Evolutionary conservation across 2,329 filamentous ascomycete species (phyloP).

Genomic region (Tympanopsis confertula): DNA sequence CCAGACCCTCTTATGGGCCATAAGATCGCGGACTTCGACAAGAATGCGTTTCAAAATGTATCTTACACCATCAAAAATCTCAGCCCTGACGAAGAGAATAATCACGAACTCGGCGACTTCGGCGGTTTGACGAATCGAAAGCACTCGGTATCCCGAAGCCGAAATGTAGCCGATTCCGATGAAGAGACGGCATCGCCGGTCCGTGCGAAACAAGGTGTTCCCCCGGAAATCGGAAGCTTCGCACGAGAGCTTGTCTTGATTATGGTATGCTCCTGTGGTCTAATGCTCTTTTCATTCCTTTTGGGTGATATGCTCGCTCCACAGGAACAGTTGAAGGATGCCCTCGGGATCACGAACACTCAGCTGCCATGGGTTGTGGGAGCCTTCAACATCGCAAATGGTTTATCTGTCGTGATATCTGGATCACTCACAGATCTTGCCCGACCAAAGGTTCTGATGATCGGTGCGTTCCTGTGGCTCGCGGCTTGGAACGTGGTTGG

Average conservation of each 20-base stretch:
- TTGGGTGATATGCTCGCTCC: constrained; percentile 27
- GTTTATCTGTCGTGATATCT: constrained; percentile 26
- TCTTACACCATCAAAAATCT: no score
- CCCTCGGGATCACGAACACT: constrained; percentile 22
- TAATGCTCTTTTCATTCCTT: constrained; percentile 27
- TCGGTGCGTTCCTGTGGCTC: constrained; percentile 27
- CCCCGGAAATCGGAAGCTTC: constrained; percentile 24
- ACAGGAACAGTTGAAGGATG: constrained; percentile 20
- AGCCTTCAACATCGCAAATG: constrained; percentile 25
- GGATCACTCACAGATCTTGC: constrained; percentile 21
- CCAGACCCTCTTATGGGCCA: no score
- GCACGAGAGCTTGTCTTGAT: constrained; percentile 25
- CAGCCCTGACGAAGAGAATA: no score
- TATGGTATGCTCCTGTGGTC: constrained; percentile 25
- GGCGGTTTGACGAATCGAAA: no score
- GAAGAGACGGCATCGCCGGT: no score
- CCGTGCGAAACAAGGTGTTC: constrained; percentile 22
- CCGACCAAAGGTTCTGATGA: constrained; percentile 25
- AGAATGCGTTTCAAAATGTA: no score
- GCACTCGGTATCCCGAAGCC: no score
- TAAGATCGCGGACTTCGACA: no score
- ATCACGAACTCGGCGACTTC: no score
- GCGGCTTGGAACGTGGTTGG: constrained; percentile 23
- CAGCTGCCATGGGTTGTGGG: constrained; percentile 29
- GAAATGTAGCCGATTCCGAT: no score